These are phyloP conservation scores for Cetradonia linearis DNA, from an alignment of 495 filamentous ascomycete genomes.

Conservation along the genomic window DNA sequence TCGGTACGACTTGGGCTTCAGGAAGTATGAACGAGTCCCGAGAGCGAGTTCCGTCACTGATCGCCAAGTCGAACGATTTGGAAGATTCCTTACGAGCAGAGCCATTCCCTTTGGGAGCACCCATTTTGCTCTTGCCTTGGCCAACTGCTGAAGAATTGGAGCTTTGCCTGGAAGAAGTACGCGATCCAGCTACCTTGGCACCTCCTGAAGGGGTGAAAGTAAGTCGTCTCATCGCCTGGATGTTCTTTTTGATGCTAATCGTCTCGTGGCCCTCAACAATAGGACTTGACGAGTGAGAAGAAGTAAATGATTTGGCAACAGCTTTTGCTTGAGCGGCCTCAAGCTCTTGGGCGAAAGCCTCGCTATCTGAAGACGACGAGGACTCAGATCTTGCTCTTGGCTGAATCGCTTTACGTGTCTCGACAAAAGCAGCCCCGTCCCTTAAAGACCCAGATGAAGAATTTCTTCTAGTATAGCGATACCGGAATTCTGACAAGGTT, in stretches of 20 bases:
- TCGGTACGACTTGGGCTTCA: conserved; percentile 22
- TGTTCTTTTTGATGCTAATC: conserved; percentile 12
- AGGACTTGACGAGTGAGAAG: conserved; percentile 8
- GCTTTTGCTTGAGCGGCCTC: conserved; percentile 17
- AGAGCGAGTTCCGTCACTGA: conserved; percentile 11
- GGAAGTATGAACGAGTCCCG: conserved; percentile 13
- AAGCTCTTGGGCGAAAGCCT: conserved; percentile 16
- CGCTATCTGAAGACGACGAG: conserved; percentile 13
- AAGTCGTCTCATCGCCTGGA: conserved; percentile 10
- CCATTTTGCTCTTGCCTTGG: not conserved
- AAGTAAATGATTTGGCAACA: not conserved
- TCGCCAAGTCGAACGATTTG: conserved; percentile 1
- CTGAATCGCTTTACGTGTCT: not conserved
- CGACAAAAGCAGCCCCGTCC: not conserved
- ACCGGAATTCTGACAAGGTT: conserved; percentile 39
- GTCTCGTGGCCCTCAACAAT: conserved; percentile 2
- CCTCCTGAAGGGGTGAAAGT: conserved; percentile 12
- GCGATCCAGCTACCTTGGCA: not conserved
- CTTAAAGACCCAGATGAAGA: not conserved
- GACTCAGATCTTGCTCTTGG: not conserved
- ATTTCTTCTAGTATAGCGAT: conserved; percentile 23
- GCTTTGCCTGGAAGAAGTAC: conserved; percentile 1
- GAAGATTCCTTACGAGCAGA: not conserved
- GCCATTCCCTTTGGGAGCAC: not conserved
- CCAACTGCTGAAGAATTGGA: conserved; percentile 3